These are phyloP conservation scores for Zasmidium citrigriseum DNA, from an alignment of 2,329 filamentous ascomycete species.

Conservation along the genomic window DNA sequence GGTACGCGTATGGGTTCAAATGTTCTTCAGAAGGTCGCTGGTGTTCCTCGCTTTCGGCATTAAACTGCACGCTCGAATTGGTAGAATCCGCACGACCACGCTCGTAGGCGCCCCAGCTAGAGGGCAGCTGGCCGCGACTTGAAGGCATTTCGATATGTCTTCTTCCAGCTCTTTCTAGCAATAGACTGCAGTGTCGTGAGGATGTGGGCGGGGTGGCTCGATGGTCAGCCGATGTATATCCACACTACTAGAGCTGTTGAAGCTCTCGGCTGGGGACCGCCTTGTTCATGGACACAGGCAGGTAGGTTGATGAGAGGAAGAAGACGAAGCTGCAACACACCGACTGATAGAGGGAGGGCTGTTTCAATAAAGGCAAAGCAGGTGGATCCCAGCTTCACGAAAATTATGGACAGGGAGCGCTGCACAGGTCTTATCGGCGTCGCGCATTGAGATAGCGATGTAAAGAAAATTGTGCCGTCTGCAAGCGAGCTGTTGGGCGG, in stretches of 20 bases:
- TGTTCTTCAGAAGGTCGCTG: slow-evolving; percentile 13
- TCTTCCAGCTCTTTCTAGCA: background rate
- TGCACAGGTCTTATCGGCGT: background rate
- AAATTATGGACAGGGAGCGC: background rate
- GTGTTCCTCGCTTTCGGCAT: slow-evolving; percentile 25
- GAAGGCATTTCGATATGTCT: background rate
- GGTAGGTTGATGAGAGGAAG: background rate
- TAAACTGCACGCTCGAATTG: slow-evolving; percentile 38
- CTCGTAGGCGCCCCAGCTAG: slow-evolving; percentile 50
- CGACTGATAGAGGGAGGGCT: background rate
- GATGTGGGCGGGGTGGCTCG: background rate
- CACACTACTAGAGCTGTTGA: slow-evolving; percentile 5
- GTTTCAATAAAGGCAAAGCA: background rate
- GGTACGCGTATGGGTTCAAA: slow-evolving; percentile 18
- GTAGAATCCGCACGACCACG: slow-evolving; percentile 42
- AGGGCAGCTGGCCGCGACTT: slow-evolving; percentile 35
- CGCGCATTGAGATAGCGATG: background rate
- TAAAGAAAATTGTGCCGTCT: background rate
- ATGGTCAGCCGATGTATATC: background rate
- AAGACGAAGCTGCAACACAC: background rate
- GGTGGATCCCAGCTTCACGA: background rate
- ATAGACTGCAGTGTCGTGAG: background rate
- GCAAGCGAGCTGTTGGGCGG: background rate
- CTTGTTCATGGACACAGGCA: background rate
- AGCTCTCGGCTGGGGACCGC: background rate